phyloP scores from a whole-genome alignment of 2,329 filamentous ascomycete species.

The Diaporthe sp. region DNA sequence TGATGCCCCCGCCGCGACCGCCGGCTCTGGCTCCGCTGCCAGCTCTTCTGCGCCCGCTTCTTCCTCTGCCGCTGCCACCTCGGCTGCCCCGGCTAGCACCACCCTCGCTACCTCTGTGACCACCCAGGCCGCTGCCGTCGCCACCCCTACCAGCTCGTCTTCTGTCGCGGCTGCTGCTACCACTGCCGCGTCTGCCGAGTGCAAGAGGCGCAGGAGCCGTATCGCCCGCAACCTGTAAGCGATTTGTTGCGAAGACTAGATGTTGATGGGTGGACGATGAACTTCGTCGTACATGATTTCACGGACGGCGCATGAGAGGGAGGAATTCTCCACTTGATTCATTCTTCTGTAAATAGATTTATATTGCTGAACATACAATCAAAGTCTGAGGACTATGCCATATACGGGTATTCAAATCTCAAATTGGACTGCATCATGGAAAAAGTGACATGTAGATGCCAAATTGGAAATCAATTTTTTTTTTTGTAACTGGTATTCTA shows the following conservation, averaged over 20 bases:
- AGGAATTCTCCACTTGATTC: slow-evolving; percentile 11
- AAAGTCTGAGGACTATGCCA: neutral
- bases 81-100: slow-evolving; percentile 8
- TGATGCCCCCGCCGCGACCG: neutral
- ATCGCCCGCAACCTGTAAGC: slow-evolving; percentile 2
- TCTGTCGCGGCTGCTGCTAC: neutral
- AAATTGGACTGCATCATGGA: neutral
- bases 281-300: slow-evolving; percentile 9
- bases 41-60: neutral
- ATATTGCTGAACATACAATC: slow-evolving; percentile 19
- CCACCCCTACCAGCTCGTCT: slow-evolving; percentile 9
- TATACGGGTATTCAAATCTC: neutral
- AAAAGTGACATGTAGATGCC: neutral
- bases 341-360: slow-evolving; percentile 26
- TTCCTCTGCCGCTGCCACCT: neutral
- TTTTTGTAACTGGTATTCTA: neutral
- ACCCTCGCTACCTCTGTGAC: slow-evolving; percentile 17
- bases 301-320: neutral
- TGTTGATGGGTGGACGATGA: neutral
- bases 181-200: slow-evolving; percentile 1
- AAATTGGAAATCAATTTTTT: no score
- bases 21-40: slow-evolving; percentile 18
- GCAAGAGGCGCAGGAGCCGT: slow-evolving; percentile 18
- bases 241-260: neutral
- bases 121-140: slow-evolving; percentile 19